Evolutionary conservation across 2,329 filamentous ascomycete genomes (phyloP), one percentile per base, ranked within the genome.

Genomic region (Microdochium paspali): DNA sequence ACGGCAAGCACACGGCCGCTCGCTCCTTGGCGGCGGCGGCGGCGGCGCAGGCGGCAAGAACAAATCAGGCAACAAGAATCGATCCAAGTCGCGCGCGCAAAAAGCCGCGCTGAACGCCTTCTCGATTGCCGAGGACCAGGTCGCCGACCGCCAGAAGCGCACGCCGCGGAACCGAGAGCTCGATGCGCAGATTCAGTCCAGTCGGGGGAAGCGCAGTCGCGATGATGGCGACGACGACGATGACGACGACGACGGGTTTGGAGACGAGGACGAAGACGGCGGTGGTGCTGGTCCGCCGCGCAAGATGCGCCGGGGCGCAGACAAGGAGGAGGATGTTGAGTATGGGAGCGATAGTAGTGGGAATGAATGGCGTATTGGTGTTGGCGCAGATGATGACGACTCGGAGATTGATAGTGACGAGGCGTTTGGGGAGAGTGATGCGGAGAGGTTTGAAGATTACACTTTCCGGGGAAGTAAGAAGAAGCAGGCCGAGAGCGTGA

Each of bases 371-470:
- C 83, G 77, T 45, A 72, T 95, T 45, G 90, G 90, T 24, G 72
- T 79, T 5, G 72, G 70, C 21, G 70, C 69, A 15, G 75, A 76
- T 26, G 79, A 82, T 31, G 74, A 82, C 20, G 79, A 83, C 55
- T 82, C 79, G 4, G 79, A 82, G 50, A 77, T 82, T 46, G 80
- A 83, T 54, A 80, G 77, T 56, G 79, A 83, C 61, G 88, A 94
- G 58, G 90, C 91, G 2, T 89, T 95, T 72, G 87, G 89, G 3
- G 84, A 87, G 54, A 93, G 87, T 57, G 90, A 95, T 58, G 84
- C 93, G 58, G 90, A 95, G 61, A 78, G 76, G 52, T 94, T 95
- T 54, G 81, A 89, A 53, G 87, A 82, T 10, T 94, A 84, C 57
- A 58, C 71, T 0, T 81, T 82, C 50, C 58, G 74, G 1, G 76